Base-by-base conservation (phyloP, 495 filamentous ascomycete species). In the Venustampulla echinocandica region DNA sequence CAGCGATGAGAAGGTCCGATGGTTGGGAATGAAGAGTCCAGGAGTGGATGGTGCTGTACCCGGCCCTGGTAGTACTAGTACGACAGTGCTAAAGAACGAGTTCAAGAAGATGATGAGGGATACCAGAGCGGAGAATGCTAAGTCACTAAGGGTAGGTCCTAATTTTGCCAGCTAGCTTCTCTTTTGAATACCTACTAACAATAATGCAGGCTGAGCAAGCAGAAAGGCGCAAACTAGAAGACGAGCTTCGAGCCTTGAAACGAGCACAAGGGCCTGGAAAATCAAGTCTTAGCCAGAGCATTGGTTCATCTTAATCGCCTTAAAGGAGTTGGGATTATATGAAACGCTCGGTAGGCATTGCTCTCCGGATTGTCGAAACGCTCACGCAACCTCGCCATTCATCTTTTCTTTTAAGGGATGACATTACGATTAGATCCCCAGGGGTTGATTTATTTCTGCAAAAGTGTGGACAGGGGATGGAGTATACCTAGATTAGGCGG, bases 21-120 rank as follows among this genome's bases (percentile, higher is more conserved):
- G 77, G 73, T 66, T 89, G 61, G 86, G 83, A 23, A 63, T 77
- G 32, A 74, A 69, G 60, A 49, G 48, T 30, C 54, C 57, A n/a
- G 77, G 73, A 53, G 4, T 51, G 6, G 51, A 54, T 32, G 73
- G 77, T 34, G 60, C 55, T 34, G 66, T 50, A 20, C 64, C 70
- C 0, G 58, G 69, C 34, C 57, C 57, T 3, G 61, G 55, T 27
- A 63, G 51, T 27, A 88, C 80, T 2, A 84, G 79, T 54, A 86
- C 79, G 1, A 77, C 75, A 67, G 79, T 87, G 14, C 62, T 90
- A 43, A 83, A 81, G 65, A 84, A 80, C 42, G 85, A 90, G 61
- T 90, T 90, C 61, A 85, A 85, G 71, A 88, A 87, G 69, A 89
- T 90, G 85, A 90, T 89, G 85, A 73, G 82, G 42, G 85, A 89